phyloP scores from a whole-genome alignment of 805 yeast genomes.

The Metschnikowia koreensis region DNA sequence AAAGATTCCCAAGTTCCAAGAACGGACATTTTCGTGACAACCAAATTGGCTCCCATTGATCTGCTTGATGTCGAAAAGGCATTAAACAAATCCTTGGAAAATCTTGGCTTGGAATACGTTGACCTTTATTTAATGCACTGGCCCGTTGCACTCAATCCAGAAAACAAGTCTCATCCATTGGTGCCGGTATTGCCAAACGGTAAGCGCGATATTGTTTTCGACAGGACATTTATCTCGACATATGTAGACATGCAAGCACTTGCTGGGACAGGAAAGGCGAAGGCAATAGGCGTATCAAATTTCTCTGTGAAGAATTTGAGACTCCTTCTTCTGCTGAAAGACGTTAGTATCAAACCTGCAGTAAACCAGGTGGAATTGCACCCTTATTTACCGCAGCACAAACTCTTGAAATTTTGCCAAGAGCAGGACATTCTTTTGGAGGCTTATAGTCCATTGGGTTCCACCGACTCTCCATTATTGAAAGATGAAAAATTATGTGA shows the following conservation, averaged over 20 bases:
- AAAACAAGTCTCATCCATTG: conserved; percentile 29
- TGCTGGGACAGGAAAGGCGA: conserved; percentile 48
- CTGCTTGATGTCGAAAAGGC: conserved; percentile 53
- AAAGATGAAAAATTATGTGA: conserved; percentile 41
- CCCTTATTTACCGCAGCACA: conserved; percentile 65
- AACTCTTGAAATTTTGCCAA: conserved; percentile 52
- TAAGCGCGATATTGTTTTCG: conserved; percentile 31
- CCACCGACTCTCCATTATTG: conserved; percentile 52
- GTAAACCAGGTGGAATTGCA: conserved; percentile 77
- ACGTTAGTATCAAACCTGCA: conserved; percentile 58
- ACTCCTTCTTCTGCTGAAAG: conserved; percentile 47
- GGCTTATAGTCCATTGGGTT: conserved; percentile 80
- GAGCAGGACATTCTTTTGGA: conserved; percentile 55
- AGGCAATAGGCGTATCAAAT: conserved; percentile 78
- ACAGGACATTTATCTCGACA: conserved; percentile 49
- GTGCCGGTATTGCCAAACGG: conserved; percentile 38
- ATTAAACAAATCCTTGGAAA: conserved; percentile 55
- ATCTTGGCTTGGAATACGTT: conserved; percentile 70
- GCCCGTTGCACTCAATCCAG: conserved; percentile 63
- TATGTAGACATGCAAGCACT: conserved; percentile 65
- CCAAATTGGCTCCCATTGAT: conserved; percentile 62
- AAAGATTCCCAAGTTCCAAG: conserved; percentile 61
- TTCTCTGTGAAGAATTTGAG: conserved; percentile 54
- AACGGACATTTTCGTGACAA: conserved; percentile 64
- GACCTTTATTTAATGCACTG: conserved; percentile 81